These are phyloP conservation scores for Macrolepiota fuliginosa DNA, from an alignment of 768 basidiomycete species.

Conservation along the genomic window DNA sequence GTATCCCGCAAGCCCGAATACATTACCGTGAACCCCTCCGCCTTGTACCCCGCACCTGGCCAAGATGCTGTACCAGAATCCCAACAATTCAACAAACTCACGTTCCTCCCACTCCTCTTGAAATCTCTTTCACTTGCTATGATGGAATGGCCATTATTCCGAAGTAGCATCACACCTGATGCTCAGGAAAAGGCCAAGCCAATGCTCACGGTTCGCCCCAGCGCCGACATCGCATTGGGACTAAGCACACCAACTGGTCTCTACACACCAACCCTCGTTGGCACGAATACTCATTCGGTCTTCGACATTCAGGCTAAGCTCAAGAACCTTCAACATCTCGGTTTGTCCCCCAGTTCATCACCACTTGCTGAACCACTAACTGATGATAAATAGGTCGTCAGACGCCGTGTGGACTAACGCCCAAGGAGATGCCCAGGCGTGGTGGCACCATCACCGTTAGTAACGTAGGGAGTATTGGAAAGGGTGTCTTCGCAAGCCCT, in stretches of 20 bases:
- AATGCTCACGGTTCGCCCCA: slow-evolving; percentile 67
- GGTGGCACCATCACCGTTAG: slow-evolving; percentile 81
- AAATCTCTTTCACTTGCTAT: slow-evolving; percentile 81
- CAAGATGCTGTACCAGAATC: slow-evolving; percentile 44
- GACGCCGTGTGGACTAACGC: slow-evolving; percentile 60
- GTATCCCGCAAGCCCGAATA: slow-evolving; percentile 15
- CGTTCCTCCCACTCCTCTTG: slow-evolving; percentile 80
- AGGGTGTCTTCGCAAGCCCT: slow-evolving; percentile 67
- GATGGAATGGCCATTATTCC: slow-evolving; percentile 83
- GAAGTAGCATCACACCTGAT: slow-evolving; percentile 62
- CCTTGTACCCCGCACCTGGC: slow-evolving; percentile 35
- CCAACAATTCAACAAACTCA: slow-evolving; percentile 62
- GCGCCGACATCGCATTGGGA: slow-evolving; percentile 73
- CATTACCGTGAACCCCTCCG: slow-evolving; percentile 35
- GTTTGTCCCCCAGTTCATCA: background rate
- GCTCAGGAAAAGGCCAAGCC: slow-evolving; percentile 44
- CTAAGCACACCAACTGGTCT: slow-evolving; percentile 81
- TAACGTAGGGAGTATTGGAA: slow-evolving; percentile 81
- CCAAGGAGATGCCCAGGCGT: slow-evolving; percentile 66
- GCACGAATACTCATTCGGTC: slow-evolving; percentile 51
- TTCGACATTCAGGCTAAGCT: slow-evolving; percentile 63
- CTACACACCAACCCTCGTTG: slow-evolving; percentile 72
- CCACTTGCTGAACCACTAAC: background rate
- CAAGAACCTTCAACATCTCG: slow-evolving; percentile 43
- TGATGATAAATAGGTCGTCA: slow-evolving; percentile 49